These are phyloP conservation scores for Didymosphaeria variabile DNA, from an alignment of 2,329 filamentous ascomycete genomes.

Conservation along the genomic window DNA sequence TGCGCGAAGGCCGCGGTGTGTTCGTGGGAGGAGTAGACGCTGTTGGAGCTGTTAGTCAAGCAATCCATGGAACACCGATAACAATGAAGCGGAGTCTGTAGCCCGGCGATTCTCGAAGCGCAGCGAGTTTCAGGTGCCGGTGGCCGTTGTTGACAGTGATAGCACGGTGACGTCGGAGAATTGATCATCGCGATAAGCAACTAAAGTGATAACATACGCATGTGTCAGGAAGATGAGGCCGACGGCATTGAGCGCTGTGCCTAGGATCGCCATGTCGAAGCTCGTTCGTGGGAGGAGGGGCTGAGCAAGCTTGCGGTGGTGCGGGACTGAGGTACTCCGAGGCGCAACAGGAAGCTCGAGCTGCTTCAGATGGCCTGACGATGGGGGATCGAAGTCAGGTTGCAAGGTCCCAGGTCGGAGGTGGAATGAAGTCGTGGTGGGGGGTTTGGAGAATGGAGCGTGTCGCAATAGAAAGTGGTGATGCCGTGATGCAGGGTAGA, in stretches of 20 bases:
- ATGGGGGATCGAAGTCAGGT: not conserved
- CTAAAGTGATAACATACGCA: slow-evolving; percentile 69
- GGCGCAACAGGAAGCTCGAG: not conserved
- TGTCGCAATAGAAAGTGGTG: slow-evolving; percentile 1
- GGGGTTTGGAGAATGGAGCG: not conserved
- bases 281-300: slow-evolving; percentile 3
- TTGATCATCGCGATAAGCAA: slow-evolving; percentile 19
- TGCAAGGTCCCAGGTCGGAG: not conserved
- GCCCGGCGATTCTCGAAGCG: not conserved
- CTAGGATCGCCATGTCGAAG: slow-evolving; percentile 72
- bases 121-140: slow-evolving; percentile 15
- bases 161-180: slow-evolving; percentile 13
- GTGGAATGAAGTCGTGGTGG: not conserved
- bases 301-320: not conserved
- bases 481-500: slow-evolving; percentile 5
- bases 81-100: slow-evolving; percentile 23
- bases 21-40: slow-evolving; percentile 96
- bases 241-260: slow-evolving; percentile 74
- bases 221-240: slow-evolving; percentile 84
- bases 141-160: not conserved
- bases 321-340: not conserved
- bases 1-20: slow-evolving; percentile 75
- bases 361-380: not conserved
- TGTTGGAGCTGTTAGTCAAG: slow-evolving; percentile 52
- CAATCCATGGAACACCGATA: not conserved